phyloP scores from a whole-genome alignment of 768 basidiomycete genomes.

The Hirschioporus abietinus region DNA sequence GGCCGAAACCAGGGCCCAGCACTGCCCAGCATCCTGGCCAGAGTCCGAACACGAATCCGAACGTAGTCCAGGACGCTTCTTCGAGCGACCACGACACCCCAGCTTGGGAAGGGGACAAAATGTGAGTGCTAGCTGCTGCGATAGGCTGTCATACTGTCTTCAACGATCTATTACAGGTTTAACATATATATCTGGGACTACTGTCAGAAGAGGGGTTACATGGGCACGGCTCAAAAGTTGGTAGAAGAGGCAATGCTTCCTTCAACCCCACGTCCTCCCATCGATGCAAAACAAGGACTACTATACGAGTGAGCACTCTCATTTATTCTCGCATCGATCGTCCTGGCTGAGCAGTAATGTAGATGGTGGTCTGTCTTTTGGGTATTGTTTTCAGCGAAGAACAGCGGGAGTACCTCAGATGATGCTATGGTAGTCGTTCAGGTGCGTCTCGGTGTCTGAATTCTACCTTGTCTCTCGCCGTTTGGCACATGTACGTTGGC shows the following conservation, averaged over 20 bases:
- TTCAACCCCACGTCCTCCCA: conserved; percentile 61
- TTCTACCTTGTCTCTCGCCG: conserved; percentile 10
- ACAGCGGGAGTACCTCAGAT: conserved; percentile 56
- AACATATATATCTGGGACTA: conserved; percentile 89
- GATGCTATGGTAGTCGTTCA: conserved; percentile 70
- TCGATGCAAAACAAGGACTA: conserved; percentile 78
- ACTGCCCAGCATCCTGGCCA: conserved; percentile 1
- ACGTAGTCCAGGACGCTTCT: conserved; percentile 21
- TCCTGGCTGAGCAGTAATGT: conserved; percentile 6
- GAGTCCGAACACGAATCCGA: neutral
- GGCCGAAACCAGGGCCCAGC: conserved; percentile 15
- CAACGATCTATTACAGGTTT: conserved; percentile 47
- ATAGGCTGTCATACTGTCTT: conserved; percentile 5
- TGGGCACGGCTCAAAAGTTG: conserved; percentile 66
- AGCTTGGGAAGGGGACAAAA: conserved; percentile 83
- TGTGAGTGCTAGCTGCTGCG: conserved; percentile 41
- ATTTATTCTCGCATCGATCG: conserved; percentile 10
- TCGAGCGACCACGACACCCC: conserved; percentile 23
- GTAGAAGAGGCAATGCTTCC: conserved; percentile 62
- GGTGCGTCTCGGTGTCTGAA: conserved; percentile 35
- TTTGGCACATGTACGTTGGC: conserved; percentile 13
- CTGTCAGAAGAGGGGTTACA: conserved; percentile 73
- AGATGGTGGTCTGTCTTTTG: conserved; percentile 92
- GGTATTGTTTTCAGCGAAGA: conserved; percentile 80
- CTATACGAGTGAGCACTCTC: conserved; percentile 64